Conservation (phyloP, 257 asterid genomes). For the Coffea canephora region DNA sequence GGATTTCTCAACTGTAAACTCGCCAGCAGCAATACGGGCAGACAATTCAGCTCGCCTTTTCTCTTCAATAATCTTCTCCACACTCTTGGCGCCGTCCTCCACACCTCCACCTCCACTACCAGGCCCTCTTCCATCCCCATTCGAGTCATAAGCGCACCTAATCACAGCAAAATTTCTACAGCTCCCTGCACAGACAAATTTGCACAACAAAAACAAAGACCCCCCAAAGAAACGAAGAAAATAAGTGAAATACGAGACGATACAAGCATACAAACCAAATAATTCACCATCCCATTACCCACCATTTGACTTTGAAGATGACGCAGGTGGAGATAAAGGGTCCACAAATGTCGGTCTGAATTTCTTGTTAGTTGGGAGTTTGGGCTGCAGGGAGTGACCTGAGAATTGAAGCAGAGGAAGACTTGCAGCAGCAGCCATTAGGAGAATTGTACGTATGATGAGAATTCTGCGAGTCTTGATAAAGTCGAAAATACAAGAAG, state of each 20-base stretch:
- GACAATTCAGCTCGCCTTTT: slow-evolving; percentile 79
- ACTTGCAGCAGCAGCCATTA: slow-evolving; percentile 68
- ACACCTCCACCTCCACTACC: slow-evolving; percentile 17
- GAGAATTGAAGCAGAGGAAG: slow-evolving; percentile 52
- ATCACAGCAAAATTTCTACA: slow-evolving; percentile 26
- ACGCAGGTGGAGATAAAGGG: neutral
- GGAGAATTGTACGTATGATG: too few species aligned
- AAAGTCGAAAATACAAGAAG: neutral
- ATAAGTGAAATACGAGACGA: too few species aligned
- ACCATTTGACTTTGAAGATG: slow-evolving; percentile 22
- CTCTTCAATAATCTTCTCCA: slow-evolving; percentile 57
- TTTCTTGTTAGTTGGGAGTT: slow-evolving; percentile 17
- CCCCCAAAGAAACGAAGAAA: neutral
- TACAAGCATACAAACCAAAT: neutral
- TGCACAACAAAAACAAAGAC: neutral
- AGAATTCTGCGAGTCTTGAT: neutral
- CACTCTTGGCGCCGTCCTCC: slow-evolving; percentile 50
- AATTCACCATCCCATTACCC: neutral
- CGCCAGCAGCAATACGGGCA: slow-evolving; percentile 85
- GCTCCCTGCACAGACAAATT: slow-evolving; percentile 38
- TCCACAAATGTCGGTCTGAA: slow-evolving; percentile 21
- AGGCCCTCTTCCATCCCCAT: slow-evolving; percentile 52
- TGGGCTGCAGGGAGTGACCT: slow-evolving; percentile 31
- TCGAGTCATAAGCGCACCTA: slow-evolving; percentile 49
- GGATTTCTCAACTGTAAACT: slow-evolving; percentile 65